Base-by-base conservation (phyloP, 495 filamentous ascomycete genomes). In the Parathielavia appendiculata region DNA sequence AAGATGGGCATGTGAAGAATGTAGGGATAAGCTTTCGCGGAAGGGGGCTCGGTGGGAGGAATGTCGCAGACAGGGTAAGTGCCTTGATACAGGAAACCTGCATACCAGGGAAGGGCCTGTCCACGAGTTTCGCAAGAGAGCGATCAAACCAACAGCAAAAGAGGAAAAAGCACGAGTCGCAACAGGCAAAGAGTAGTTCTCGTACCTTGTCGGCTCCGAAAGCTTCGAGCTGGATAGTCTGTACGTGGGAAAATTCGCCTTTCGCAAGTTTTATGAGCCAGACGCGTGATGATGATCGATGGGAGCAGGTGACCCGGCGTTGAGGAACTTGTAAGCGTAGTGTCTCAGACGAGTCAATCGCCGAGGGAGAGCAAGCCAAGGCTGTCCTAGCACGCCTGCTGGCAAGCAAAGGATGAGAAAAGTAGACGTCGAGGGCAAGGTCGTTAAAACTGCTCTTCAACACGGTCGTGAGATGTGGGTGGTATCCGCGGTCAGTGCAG, bases 91-190 rank as follows among this genome's bases (percentile, higher is more conserved):
- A 60, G 62, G 66, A 60, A 65, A 66, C 48, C 61, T 68, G 69
- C 69, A 69, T 69, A 59, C 69, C 66, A 69, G 66, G 64, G 69
- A 52, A 61, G 32, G 61, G 48, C 67, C 61, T 60, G 56, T 48
- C 51, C n/a, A 50, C 44, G 49, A 63, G 30, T 65, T 68, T 69
- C 60, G 65, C 34, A 38, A 47, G 57, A 44, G 56, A 56, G 59
- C 63, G 58, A 58, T 61, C 57, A 54, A 55, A 58, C 54, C 39
- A 40, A 16, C 16, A 22, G 23, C 11, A 39, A 45, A 22, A n/a
- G 23, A 32, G 23, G 10, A 36, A 23, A 17, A 12, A 22, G n/a
- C 38, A 14, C 20, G 12, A 32, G n/a, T 5, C 19, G 46, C 8
- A 34, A 16, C 11, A 49, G 49, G 38, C 30, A 38, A 54, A 36